Conservation (phyloP, 306 rosid genomes). For the Prunus salicina region DNA sequence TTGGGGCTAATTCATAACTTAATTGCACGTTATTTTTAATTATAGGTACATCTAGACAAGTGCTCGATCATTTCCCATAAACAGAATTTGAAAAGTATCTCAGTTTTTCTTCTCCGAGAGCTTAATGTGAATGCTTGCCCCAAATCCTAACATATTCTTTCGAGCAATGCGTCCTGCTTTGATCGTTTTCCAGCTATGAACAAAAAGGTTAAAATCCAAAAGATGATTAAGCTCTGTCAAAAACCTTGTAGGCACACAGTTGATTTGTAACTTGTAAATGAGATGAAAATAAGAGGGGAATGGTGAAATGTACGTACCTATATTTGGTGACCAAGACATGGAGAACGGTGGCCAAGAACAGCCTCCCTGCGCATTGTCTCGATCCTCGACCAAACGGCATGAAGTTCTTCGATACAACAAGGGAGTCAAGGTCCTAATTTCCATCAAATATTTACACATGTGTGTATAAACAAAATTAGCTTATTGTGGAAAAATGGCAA, state of each 20-base stretch:
- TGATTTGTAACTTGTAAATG: no score
- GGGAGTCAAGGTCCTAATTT: slow-evolving; percentile 15
- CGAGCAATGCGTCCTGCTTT: no score
- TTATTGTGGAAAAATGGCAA: no score
- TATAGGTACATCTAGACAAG: no score
- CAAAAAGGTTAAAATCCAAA: not conserved
- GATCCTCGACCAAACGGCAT: slow-evolving; percentile 45
- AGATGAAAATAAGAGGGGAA: not conserved
- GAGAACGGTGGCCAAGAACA: slow-evolving; percentile 30
- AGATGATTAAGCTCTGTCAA: not conserved
- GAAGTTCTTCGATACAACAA: slow-evolving; percentile 27
- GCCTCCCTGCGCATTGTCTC: slow-evolving; percentile 36
- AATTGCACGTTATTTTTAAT: no score
- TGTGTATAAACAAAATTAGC: not conserved
- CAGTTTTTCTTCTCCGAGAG: no score
- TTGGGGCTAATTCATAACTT: no score
- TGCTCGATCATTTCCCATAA: no score
- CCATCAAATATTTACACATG: not conserved
- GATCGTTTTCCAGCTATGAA: not conserved
- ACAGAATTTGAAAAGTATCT: no score
- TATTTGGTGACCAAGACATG: slow-evolving; percentile 44
- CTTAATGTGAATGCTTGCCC: no score
- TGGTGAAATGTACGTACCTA: slow-evolving; percentile 18
- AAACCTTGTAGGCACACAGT: not conserved
- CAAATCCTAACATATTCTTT: no score